These are phyloP conservation scores for Carpinus fangiana DNA, from an alignment of 306 rosid species.

Conservation along the genomic window DNA sequence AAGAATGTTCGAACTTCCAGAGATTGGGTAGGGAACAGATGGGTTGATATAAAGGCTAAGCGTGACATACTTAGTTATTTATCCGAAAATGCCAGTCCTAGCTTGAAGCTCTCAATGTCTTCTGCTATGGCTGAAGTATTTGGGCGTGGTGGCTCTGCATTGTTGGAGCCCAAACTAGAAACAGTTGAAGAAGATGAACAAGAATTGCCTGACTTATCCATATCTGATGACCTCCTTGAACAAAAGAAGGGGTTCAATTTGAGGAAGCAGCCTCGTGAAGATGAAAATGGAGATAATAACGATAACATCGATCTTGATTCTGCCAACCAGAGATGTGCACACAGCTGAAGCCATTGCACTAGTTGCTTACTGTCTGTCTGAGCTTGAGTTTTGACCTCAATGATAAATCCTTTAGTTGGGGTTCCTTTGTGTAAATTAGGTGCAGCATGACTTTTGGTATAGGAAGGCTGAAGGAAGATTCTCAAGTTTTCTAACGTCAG, in stretches of 20 bases:
- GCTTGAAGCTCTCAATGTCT: slow-evolving; percentile 25
- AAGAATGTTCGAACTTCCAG: slow-evolving; percentile 55
- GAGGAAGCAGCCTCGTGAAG: slow-evolving; percentile 37
- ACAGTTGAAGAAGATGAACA: slow-evolving; percentile 37
- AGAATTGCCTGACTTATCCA: slow-evolving; percentile 32
- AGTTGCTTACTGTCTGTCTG: slow-evolving; percentile 21
- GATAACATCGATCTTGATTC: slow-evolving; percentile 30
- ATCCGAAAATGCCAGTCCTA: slow-evolving; percentile 34
- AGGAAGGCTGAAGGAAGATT: slow-evolving; percentile 32
- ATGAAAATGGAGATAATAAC: slow-evolving; percentile 26
- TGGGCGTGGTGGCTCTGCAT: slow-evolving; percentile 27
- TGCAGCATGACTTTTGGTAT: slow-evolving; percentile 19
- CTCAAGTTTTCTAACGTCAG: slow-evolving; percentile 31
- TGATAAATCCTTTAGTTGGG: slow-evolving; percentile 37
- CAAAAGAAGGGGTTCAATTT: slow-evolving; percentile 24
- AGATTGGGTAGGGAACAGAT: slow-evolving; percentile 64
- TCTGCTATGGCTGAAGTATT: slow-evolving; percentile 31
- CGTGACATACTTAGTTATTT: slow-evolving; percentile 49
- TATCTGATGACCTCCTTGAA: slow-evolving; percentile 29
- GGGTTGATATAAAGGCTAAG: slow-evolving; percentile 57
- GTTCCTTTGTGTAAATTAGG: slow-evolving; percentile 40
- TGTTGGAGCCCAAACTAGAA: slow-evolving; percentile 32
- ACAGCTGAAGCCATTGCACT: slow-evolving; percentile 35
- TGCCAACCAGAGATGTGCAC: slow-evolving; percentile 40
- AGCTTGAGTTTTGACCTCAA: slow-evolving; percentile 24